Conservation (phyloP, 1,284 basidiomycete species). For the Agaricales sp. region DNA sequence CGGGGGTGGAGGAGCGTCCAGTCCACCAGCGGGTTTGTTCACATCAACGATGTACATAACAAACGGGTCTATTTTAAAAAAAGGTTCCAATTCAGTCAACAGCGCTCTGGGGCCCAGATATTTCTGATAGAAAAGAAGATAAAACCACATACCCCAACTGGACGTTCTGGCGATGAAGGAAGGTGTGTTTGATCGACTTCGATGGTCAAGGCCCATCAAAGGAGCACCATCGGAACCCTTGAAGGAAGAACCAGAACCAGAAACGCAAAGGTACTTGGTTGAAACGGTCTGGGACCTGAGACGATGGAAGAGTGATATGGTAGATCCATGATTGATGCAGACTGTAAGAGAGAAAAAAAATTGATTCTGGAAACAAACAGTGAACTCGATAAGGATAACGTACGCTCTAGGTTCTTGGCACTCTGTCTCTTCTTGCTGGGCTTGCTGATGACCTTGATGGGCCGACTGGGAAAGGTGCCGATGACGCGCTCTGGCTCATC, state of each 20-base stretch:
- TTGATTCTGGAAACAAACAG: constrained; percentile 10
- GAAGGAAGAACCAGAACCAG: constrained; percentile 81
- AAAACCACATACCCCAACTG: constrained; percentile 67
- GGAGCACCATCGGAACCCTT: constrained; percentile 84
- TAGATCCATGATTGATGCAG: constrained; percentile 92
- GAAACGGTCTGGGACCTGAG: constrained; percentile 89
- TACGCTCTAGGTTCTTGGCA: constrained; percentile 86
- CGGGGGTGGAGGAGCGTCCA: constrained; percentile 67
- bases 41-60: constrained; percentile 92
- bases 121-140: constrained; percentile 8
- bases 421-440: constrained; percentile 94
- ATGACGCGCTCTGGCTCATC: constrained; percentile 73
- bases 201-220: constrained; percentile 71
- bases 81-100: constrained; percentile 9
- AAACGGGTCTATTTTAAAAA: constrained; percentile 62
- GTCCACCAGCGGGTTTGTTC: constrained; percentile 65
- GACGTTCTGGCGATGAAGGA: constrained; percentile 81
- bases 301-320: constrained; percentile 91
- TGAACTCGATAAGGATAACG: constrained; percentile 26
- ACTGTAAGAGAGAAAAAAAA: constrained; percentile 35
- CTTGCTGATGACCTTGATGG: constrained; percentile 96
- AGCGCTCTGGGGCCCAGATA: neutral
- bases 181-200: constrained; percentile 60
- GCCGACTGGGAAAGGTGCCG: constrained; percentile 79
- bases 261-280: constrained; percentile 92